phyloP scores from a whole-genome alignment of 2,329 filamentous ascomycete species.

The Hirsutella rhossiliensis region DNA sequence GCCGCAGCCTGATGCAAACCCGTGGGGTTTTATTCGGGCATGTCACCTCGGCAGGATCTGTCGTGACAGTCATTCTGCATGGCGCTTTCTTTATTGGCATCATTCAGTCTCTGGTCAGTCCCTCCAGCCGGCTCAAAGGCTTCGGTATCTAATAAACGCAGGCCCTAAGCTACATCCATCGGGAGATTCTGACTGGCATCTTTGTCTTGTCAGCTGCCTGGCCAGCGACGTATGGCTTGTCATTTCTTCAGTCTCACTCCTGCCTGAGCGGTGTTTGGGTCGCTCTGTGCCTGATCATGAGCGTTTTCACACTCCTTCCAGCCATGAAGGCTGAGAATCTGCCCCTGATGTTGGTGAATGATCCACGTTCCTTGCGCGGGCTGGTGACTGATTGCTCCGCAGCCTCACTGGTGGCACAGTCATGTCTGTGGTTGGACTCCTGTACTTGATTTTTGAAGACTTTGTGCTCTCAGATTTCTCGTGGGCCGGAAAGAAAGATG shows the following conservation, averaged over 20 bases:
- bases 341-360: constrained; percentile 52
- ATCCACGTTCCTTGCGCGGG: neutral
- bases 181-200: constrained; percentile 73
- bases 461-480: constrained; percentile 35
- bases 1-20: constrained; percentile 57
- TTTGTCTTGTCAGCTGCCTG: constrained; percentile 69
- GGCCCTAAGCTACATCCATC: constrained; percentile 86
- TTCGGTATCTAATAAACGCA: constrained; percentile 20
- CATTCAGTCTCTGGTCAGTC: constrained; percentile 66
- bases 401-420: constrained; percentile 64
- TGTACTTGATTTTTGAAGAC: constrained; percentile 75
- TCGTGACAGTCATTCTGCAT: constrained; percentile 51
- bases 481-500: constrained; percentile 5
- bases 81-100: constrained; percentile 56
- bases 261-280: constrained; percentile 60
- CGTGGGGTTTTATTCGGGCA: constrained; percentile 57
- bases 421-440: constrained; percentile 64
- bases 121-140: constrained; percentile 4
- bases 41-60: constrained; percentile 45
- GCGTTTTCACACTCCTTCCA: constrained; percentile 77
- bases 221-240: constrained; percentile 61
- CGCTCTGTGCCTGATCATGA: constrained; percentile 70
- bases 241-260: constrained; percentile 57
- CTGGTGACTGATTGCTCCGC: constrained; percentile 5
- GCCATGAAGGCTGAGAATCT: constrained; percentile 76